Evolutionary conservation across 129 eudicot species (phyloP).

Genomic region (Scalesia atractyloides): DNA sequence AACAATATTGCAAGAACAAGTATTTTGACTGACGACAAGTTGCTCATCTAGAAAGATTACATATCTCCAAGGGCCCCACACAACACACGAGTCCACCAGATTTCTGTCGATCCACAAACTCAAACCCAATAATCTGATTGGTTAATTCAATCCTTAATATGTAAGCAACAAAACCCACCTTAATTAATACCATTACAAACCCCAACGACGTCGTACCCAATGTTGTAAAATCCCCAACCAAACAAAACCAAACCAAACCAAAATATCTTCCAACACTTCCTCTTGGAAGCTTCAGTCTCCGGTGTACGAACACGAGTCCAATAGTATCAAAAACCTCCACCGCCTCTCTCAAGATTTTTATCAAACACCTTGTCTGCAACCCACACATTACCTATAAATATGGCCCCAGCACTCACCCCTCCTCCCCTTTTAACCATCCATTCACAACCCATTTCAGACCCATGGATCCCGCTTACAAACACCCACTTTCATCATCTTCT

Average conservation of each 20-base stretch:
- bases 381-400: slow-evolving; percentile 22
- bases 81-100: background rate
- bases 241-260: background rate
- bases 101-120: slow-evolving; percentile 26
- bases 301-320: slow-evolving; percentile 26
- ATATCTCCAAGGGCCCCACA: slow-evolving; percentile 5
- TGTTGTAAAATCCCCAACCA: slow-evolving; percentile 1
- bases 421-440: background rate
- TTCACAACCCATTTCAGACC: background rate
- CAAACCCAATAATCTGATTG: slow-evolving; percentile 14
- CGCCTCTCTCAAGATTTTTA: slow-evolving; percentile 43
- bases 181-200: background rate
- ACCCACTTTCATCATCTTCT: slow-evolving; percentile 13
- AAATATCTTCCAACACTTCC: slow-evolving; percentile 33
- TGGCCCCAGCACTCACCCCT: background rate
- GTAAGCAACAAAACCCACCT: background rate
- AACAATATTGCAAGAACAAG: background rate
- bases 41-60: slow-evolving; percentile 5
- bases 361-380: slow-evolving; percentile 28
- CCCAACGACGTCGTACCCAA: slow-evolving; percentile 6
- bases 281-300: slow-evolving; percentile 30
- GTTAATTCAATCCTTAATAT: background rate
- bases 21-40: background rate
- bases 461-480: slow-evolving; percentile 17
- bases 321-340: slow-evolving; percentile 30